Evolutionary conservation across 495 filamentous ascomycete genomes (phyloP).

Genomic region (Massariosphaeria phaeospora): DNA sequence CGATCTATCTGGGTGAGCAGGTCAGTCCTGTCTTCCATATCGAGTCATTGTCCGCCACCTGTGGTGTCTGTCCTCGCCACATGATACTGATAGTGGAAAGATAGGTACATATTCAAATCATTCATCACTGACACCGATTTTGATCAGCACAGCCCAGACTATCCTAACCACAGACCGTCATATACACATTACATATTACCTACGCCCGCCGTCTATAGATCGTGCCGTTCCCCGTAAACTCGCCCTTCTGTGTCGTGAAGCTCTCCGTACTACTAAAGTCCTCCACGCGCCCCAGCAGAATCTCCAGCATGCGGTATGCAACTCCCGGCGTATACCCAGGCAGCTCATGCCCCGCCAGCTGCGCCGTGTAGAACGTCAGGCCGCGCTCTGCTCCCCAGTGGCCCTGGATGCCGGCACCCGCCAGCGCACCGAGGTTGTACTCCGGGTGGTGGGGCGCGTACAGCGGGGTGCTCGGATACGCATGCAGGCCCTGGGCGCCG

Average conservation of each 20-base stretch:
- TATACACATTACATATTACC: too few relatives aligned
- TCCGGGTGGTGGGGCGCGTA: slow-evolving; percentile 60
- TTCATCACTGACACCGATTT: too few relatives aligned
- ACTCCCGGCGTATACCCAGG: slow-evolving; percentile 30
- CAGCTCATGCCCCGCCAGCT: slow-evolving; percentile 30
- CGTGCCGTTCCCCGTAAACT: slow-evolving; percentile 28
- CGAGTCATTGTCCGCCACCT: too few relatives aligned
- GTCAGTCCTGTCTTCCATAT: too few relatives aligned
- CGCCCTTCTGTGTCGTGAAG: slow-evolving; percentile 28
- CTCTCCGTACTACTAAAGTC: slow-evolving; percentile 21
- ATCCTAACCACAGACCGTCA: too few relatives aligned
- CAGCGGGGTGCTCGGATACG: slow-evolving; percentile 52
- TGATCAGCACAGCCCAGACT: too few relatives aligned
- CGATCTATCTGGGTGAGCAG: too few relatives aligned
- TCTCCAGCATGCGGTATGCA: slow-evolving; percentile 33
- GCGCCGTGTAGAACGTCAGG: slow-evolving; percentile 50
- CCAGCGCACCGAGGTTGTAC: slow-evolving; percentile 38
- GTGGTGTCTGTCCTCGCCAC: too few relatives aligned
- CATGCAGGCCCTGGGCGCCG: slow-evolving; percentile 60
- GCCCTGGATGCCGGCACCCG: slow-evolving; percentile 57
- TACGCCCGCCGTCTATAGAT: slow-evolving; percentile 25
- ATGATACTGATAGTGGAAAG: too few relatives aligned
- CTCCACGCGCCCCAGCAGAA: slow-evolving; percentile 33
- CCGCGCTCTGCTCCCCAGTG: slow-evolving; percentile 61
- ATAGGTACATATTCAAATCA: too few relatives aligned